phyloP scores from a whole-genome alignment of 345 rosid species.

The Hypericum perforatum region DNA sequence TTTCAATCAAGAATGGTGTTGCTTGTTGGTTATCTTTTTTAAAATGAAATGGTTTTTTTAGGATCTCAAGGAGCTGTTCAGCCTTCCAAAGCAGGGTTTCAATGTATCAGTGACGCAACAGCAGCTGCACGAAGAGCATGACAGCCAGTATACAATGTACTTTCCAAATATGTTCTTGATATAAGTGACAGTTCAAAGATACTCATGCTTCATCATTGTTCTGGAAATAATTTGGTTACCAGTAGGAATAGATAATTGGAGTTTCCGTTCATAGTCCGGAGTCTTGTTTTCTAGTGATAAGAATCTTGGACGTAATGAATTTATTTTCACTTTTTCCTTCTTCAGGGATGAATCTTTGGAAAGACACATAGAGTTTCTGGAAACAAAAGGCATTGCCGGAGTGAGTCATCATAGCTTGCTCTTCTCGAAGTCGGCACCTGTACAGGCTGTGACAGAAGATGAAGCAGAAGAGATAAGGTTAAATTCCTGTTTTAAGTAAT shows the following conservation, averaged over 20 bases:
- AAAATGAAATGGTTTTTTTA: slow-evolving; percentile 22
- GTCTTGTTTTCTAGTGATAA: too few species aligned
- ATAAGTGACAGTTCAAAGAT: too few species aligned
- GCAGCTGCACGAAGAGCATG: slow-evolving; percentile 88
- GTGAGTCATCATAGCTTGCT: slow-evolving; percentile 92
- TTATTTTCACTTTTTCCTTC: slow-evolving; percentile 1
- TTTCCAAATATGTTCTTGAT: not conserved
- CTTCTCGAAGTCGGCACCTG: slow-evolving; percentile 77
- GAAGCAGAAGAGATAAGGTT: slow-evolving; percentile 52
- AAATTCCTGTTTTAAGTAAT: slow-evolving; percentile 1
- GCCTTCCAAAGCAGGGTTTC: slow-evolving; percentile 83
- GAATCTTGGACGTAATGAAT: too few species aligned
- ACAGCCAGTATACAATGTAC: slow-evolving; percentile 61
- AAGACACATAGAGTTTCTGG: slow-evolving; percentile 55
- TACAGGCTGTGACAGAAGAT: slow-evolving; percentile 44
- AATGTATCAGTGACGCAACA: slow-evolving; percentile 79
- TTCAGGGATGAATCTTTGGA: slow-evolving; percentile 56
- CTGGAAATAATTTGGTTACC: not conserved
- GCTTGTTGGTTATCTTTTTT: not conserved
- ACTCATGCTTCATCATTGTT: not conserved
- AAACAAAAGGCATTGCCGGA: slow-evolving; percentile 85
- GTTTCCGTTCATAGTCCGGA: too few species aligned
- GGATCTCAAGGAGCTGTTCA: slow-evolving; percentile 87
- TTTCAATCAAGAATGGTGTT: not conserved
- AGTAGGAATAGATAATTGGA: not conserved